These are phyloP conservation scores for Mycena venus DNA, from an alignment of 768 basidiomycete species.

Conservation along the genomic window DNA sequence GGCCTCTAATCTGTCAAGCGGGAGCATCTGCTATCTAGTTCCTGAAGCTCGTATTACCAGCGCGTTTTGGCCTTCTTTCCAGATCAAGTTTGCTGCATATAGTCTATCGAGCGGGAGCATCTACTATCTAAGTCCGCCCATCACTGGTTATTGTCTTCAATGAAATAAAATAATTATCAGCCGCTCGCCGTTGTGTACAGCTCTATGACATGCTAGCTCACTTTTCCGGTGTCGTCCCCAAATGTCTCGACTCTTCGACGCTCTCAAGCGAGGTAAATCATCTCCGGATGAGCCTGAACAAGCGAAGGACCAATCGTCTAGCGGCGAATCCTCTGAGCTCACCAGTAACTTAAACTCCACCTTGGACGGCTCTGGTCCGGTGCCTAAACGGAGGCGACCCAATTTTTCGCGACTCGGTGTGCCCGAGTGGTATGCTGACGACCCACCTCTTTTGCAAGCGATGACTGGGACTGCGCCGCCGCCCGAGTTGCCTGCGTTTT, in stretches of 20 bases:
- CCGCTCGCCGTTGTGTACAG: no score
- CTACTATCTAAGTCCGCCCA: no score
- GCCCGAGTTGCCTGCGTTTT: background rate
- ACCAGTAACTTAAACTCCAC: constrained; percentile 25
- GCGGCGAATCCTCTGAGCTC: constrained; percentile 34
- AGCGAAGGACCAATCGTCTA: constrained; percentile 9
- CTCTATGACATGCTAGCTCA: no score
- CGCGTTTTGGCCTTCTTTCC: no score
- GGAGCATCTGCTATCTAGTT: no score
- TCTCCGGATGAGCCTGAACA: background rate
- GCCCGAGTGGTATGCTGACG: constrained; percentile 20
- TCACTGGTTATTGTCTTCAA: no score
- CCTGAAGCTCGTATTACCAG: no score
- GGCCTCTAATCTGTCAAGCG: no score
- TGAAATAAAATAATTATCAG: no score
- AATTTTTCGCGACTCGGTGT: constrained; percentile 27
- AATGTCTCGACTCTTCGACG: constrained; percentile 22
- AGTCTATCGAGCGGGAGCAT: no score
- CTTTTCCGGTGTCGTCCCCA: no score
- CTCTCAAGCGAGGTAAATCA: constrained; percentile 10
- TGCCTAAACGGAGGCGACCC: constrained; percentile 26
- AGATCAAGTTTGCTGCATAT: no score
- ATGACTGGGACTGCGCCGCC: constrained; percentile 24
- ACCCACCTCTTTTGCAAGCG: constrained; percentile 6
- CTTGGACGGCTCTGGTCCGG: constrained; percentile 20